Percentiles rank a stretch among this genome's conserved stretches.
phyloP scores from a whole-genome alignment of 768 basidiomycete species.

The Ramaria rubella region DNA sequence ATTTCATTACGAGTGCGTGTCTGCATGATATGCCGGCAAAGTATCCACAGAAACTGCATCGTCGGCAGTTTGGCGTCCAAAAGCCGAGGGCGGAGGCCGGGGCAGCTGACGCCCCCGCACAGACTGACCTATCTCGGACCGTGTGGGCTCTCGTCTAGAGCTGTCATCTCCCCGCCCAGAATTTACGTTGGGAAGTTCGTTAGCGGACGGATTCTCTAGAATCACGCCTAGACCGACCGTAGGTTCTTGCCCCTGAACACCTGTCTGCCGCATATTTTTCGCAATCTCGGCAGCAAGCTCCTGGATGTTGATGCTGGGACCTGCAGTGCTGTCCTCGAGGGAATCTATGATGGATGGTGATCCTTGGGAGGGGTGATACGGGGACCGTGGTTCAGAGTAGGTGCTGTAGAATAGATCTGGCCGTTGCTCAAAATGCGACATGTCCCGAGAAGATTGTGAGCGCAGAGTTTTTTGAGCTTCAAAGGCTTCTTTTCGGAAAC shows the following conservation, averaged over 20 bases:
- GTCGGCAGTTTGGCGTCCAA: background rate
- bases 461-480: background rate
- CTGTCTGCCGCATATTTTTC: conserved; percentile 3
- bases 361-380: background rate
- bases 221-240: background rate
- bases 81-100: background rate
- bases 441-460: conserved; percentile 1
- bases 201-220: background rate
- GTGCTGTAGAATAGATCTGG: background rate
- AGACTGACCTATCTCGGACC: background rate
- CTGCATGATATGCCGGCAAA: conserved; percentile 6
- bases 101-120: background rate
- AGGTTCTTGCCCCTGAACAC: background rate
- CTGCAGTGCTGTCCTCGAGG: conserved; percentile 1
- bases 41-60: conserved; percentile 5
- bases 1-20: too few species aligned
- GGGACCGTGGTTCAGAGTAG: background rate
- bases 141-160: background rate
- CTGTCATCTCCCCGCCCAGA: background rate
- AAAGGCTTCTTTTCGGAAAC: background rate
- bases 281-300: conserved; percentile 10
- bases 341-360: background rate
- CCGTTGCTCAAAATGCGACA: background rate
- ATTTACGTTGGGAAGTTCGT: background rate
- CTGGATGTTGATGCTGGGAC: conserved; percentile 3